Evolutionary conservation across 148 eudicot species (phyloP).

Genomic region (Cornus suecica): DNA sequence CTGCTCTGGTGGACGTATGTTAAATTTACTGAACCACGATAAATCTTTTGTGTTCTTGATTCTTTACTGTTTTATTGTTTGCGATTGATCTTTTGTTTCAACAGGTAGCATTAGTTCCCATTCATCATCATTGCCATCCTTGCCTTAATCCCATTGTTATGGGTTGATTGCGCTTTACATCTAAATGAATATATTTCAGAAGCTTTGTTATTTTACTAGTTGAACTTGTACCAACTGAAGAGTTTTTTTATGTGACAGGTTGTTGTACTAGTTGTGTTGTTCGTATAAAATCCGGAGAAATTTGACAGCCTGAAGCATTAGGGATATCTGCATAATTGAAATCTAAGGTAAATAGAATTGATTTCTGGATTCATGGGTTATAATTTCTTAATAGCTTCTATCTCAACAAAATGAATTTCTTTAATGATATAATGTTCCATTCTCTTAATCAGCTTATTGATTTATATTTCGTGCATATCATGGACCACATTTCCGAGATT

Average conservation of each 20-base stretch:
- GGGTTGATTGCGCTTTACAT: neutral
- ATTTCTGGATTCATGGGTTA: neutral
- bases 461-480: too few relatives aligned
- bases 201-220: neutral
- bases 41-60: too few relatives aligned
- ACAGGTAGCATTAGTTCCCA: neutral
- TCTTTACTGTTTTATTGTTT: too few relatives aligned
- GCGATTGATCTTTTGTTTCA: too few relatives aligned
- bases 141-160: too few relatives aligned
- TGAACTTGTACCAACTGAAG: neutral
- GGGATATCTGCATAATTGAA: slow-evolving; percentile 92
- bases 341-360: slow-evolving; percentile 47
- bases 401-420: neutral
- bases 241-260: slow-evolving; percentile 48
- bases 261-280: slow-evolving; percentile 98
- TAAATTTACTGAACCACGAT: too few relatives aligned
- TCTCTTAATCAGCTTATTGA: too few relatives aligned
- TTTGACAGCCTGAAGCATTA: slow-evolving; percentile 89
- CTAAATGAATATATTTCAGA: neutral
- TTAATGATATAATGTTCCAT: too few relatives aligned
- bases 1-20: too few relatives aligned
- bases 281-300: slow-evolving; percentile 81
- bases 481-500: too few relatives aligned
- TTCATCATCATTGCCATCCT: too few relatives aligned
- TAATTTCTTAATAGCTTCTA: neutral